Evolutionary conservation across 345 rosid species (phyloP).

Genomic region (Passiflora organensis): DNA sequence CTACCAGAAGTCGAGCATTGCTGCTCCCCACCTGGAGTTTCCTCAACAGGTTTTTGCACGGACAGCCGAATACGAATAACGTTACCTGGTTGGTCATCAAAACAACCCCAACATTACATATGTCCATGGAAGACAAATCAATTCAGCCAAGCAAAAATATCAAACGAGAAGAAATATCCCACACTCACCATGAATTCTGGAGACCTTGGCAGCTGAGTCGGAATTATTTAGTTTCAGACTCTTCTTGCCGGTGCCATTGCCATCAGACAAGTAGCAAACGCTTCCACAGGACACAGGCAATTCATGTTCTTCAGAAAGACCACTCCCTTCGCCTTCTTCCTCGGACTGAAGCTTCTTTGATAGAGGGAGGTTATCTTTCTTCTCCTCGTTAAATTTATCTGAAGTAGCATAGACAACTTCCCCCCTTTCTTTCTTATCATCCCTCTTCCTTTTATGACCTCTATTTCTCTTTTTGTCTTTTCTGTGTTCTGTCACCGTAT

Average conservation of each 20-base stretch:
- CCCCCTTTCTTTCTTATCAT: slow-evolving; percentile 11
- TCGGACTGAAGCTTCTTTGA: neutral
- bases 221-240: slow-evolving; percentile 30
- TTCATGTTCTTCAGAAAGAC: slow-evolving; percentile 56
- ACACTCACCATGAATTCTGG: slow-evolving; percentile 29
- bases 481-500: slow-evolving; percentile 30
- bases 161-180: neutral
- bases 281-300: slow-evolving; percentile 30
- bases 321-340: slow-evolving; percentile 51
- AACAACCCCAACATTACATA: neutral
- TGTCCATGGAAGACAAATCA: neutral
- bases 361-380: neutral
- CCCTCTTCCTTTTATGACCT: slow-evolving; percentile 30
- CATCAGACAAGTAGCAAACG: slow-evolving; percentile 37
- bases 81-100: slow-evolving; percentile 33
- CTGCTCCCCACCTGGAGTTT: slow-evolving; percentile 6
- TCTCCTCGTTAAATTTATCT: neutral
- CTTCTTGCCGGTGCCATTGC: slow-evolving; percentile 37
- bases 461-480: slow-evolving; percentile 19
- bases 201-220: slow-evolving; percentile 9
- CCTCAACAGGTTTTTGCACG: slow-evolving; percentile 22
- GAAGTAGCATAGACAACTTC: neutral
- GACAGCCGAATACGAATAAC: slow-evolving; percentile 41
- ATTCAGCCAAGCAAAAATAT: neutral
- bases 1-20: slow-evolving; percentile 22